Evolutionary conservation across 495 filamentous ascomycete species (phyloP).

Genomic region (Penicillium malachiteum): DNA sequence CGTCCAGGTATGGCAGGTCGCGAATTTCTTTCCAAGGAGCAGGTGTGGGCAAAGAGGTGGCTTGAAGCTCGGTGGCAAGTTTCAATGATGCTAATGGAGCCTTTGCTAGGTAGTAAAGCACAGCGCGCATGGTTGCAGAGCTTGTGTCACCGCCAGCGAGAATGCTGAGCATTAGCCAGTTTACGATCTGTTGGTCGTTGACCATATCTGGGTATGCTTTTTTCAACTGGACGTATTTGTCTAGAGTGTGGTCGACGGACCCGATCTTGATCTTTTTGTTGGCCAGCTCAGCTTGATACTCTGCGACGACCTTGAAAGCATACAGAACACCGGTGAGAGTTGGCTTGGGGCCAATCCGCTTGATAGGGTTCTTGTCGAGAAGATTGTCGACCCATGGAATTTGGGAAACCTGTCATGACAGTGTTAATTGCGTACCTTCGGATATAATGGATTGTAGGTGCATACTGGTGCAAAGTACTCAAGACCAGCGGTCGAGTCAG

Average conservation of each 20-base stretch:
- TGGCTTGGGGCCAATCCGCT: conserved; percentile 23
- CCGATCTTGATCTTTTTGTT: conserved; percentile 10
- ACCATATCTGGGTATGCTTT: conserved; percentile 21
- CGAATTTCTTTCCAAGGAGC: conserved; percentile 16
- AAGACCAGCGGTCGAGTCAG: conserved; percentile 18
- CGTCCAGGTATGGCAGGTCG: conserved; percentile 26
- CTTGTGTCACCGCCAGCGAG: conserved; percentile 30
- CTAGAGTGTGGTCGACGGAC: conserved; percentile 17
- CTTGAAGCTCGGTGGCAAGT: conserved; percentile 18
- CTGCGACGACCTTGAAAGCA: conserved; percentile 23
- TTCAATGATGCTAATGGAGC: conserved; percentile 8
- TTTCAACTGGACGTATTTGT: conserved; percentile 25
- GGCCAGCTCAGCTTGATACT: conserved; percentile 20
- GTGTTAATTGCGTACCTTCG: no score
- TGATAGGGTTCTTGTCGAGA: conserved; percentile 48
- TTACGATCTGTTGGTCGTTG: conserved; percentile 23
- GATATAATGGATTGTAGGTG: no score
- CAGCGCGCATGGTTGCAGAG: conserved; percentile 20
- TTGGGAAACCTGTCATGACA: conserved; percentile 35
- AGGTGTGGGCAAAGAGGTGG: conserved; percentile 8
- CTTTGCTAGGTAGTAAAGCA: conserved; percentile 26
- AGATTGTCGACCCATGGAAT: conserved; percentile 47
- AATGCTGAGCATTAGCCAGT: conserved; percentile 27
- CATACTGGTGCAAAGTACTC: conserved; percentile 24
- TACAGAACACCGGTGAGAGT: conserved; percentile 22